Evolutionary conservation across 1,139 yeast species (phyloP), one percentile per base, ranked within the genome.

Genomic region (Wickerhamiella infanticola): DNA sequence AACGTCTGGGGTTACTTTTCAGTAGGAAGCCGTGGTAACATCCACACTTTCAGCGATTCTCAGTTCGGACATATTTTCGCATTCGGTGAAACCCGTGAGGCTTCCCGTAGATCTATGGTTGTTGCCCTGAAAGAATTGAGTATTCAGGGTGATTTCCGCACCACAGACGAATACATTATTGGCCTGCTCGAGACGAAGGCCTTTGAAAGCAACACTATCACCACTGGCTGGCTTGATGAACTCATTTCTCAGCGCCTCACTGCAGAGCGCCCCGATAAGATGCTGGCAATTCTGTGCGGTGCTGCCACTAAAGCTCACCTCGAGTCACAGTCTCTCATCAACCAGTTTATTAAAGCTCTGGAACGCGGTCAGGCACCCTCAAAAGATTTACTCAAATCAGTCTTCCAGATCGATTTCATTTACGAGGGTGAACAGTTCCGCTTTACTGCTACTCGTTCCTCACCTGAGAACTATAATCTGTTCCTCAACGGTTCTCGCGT

Each of bases 1-100:
- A 90, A 90, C 58, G 98, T 90, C 44, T 90, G 98, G 98, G 98
- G 98, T 70, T 90, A 90, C 65, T 90, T 90, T 75, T 84, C 95
- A 13, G 97, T 90, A 47, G 88, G 94, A 58, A 86, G 84, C 65
- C 93, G 85, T 64, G 94, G 97, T 52, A 90, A 95, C 47, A 93
- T 90, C 60, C 98, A 90, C 68, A 86, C 96, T 3, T 90, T 86
- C 69, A 82, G 95, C 27, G 98, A 90, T 65, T 88, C 98, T 46
- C 98, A 90, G 67, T 90, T 90, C 60, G 98, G 98, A 62, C 98
- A 90, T 64, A 90, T 90, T 55, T 90, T 90, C 63, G 97, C 98
- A 38, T 93, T 88, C 67, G 98, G 98, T 63, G 98, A 90, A 69
- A 90, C 88, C 62, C 82, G 98, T 70, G 94, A 84, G 65, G 95